Percentiles rank a stretch among this genome's conserved stretches.
Conservation (phyloP, 2,329 filamentous ascomycete species). For the Pseudogymnoascus sp. region DNA sequence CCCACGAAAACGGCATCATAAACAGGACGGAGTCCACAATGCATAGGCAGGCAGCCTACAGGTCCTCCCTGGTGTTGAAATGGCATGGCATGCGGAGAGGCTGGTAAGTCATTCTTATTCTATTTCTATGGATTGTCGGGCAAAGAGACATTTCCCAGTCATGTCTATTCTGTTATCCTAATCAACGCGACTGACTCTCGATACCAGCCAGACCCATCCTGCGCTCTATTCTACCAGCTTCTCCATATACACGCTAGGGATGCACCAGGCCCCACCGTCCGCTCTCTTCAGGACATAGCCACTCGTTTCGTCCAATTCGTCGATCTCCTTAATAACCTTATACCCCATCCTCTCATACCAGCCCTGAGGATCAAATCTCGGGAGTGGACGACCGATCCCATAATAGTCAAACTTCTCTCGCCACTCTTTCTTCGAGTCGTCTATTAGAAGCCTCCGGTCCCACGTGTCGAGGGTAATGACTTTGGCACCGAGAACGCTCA, state of each 20-base stretch:
- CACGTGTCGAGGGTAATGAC: slow-evolving; percentile 16
- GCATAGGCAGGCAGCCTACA: neutral
- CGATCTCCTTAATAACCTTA: slow-evolving; percentile 2
- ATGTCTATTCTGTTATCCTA: neutral
- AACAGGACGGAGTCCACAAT: neutral
- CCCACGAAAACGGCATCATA: neutral
- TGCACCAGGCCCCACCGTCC: neutral
- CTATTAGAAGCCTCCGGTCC: slow-evolving; percentile 13
- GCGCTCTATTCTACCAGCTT: neutral
- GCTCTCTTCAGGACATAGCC: neutral
- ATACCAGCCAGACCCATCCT: neutral
- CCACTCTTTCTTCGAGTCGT: slow-evolving; percentile 14
- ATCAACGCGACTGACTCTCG: neutral
- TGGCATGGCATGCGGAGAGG: neutral
- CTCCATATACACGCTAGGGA: slow-evolving; percentile 7
- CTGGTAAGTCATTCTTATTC: neutral
- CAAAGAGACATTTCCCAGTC: neutral
- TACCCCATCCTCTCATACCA: slow-evolving; percentile 7
- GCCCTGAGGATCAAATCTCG: neutral
- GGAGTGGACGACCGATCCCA: neutral
- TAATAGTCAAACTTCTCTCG: slow-evolving; percentile 2
- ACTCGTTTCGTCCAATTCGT: neutral
- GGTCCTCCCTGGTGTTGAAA: neutral
- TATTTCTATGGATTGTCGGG: neutral
- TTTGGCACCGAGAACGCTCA: slow-evolving; percentile 19